A percentile compares a stretch with the other conserved stretches of the same genome.
Evolutionary conservation across 371 early-diverging fungal species (phyloP).

Genomic region (Mucor piriformis): DNA sequence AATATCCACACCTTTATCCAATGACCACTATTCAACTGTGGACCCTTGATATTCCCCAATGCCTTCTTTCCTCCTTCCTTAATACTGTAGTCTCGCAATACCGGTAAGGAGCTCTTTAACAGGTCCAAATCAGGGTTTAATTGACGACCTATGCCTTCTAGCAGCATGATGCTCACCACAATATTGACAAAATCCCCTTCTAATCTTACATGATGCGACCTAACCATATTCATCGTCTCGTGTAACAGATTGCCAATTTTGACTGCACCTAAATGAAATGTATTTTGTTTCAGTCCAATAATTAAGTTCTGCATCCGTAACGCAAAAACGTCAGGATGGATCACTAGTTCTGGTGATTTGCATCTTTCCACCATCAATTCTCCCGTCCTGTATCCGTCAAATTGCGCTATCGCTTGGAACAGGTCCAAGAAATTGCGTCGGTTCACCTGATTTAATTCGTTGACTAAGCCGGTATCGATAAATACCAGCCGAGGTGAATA

Average conservation of each 20-base stretch:
- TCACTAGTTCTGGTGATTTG: constrained; percentile 71
- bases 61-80: constrained; percentile 61
- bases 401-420: constrained; percentile 83
- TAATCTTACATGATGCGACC: constrained; percentile 88
- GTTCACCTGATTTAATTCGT: constrained; percentile 70
- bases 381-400: constrained; percentile 83
- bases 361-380: constrained; percentile 89
- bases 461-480: constrained; percentile 91
- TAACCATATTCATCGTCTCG: constrained; percentile 82
- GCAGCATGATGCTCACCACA: constrained; percentile 83
- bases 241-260: constrained; percentile 78
- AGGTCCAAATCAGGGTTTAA: constrained; percentile 92
- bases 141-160: constrained; percentile 94
- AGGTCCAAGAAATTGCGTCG: constrained; percentile 89
- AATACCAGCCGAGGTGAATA: constrained; percentile 81
- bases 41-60: constrained; percentile 56
- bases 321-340: constrained; percentile 78
- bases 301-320: constrained; percentile 79
- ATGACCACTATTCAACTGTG: constrained; percentile 45
- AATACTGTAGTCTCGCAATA: constrained; percentile 68
- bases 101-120: constrained; percentile 80
- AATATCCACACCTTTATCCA: constrained; percentile 80
- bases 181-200: constrained; percentile 95
- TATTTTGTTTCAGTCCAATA: constrained; percentile 63
- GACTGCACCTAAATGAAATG: constrained; percentile 80